A percentile compares a stretch with the other conserved stretches of the same genome.
Conservation (phyloP, 2,329 filamentous ascomycete species). For the Neonectria coccinea region DNA sequence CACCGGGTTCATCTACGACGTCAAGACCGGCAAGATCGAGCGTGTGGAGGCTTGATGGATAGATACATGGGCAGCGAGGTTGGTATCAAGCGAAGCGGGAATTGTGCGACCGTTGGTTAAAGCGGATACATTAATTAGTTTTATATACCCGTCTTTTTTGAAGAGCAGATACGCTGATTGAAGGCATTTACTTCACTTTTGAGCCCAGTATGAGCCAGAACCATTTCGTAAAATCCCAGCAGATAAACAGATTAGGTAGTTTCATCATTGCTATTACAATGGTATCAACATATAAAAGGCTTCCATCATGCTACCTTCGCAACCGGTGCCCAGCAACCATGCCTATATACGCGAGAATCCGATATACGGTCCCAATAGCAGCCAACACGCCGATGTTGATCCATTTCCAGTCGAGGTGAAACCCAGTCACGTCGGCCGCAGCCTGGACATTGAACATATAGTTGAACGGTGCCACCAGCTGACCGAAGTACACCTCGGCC, state of each 20-base stretch:
- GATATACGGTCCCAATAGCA: slow-evolving; percentile 58
- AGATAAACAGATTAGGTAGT: background rate
- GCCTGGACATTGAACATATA: slow-evolving; percentile 64
- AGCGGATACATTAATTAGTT: background rate
- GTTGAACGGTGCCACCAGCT: slow-evolving; percentile 60
- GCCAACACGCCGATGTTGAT: slow-evolving; percentile 59
- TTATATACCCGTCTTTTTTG: background rate
- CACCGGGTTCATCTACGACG: slow-evolving; percentile 82
- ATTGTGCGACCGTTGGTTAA: background rate
- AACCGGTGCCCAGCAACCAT: slow-evolving; percentile 40
- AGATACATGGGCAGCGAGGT: background rate
- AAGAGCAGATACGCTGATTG: background rate
- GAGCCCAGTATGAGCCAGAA: background rate
- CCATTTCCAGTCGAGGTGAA: slow-evolving; percentile 57
- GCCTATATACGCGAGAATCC: slow-evolving; percentile 55
- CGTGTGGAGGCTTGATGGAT: slow-evolving; percentile 35
- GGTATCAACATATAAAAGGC: background rate
- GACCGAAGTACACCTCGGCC: slow-evolving; percentile 66
- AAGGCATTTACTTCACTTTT: background rate
- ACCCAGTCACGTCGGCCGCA: slow-evolving; percentile 59
- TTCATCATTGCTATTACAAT: background rate
- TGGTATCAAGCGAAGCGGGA: background rate
- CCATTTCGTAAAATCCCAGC: background rate
- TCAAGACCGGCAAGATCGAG: slow-evolving; percentile 73
- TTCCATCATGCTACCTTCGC: slow-evolving; percentile 30